These are phyloP conservation scores for Nemania sp. DNA, from an alignment of 2,329 filamentous ascomycete species.

Conservation along the genomic window DNA sequence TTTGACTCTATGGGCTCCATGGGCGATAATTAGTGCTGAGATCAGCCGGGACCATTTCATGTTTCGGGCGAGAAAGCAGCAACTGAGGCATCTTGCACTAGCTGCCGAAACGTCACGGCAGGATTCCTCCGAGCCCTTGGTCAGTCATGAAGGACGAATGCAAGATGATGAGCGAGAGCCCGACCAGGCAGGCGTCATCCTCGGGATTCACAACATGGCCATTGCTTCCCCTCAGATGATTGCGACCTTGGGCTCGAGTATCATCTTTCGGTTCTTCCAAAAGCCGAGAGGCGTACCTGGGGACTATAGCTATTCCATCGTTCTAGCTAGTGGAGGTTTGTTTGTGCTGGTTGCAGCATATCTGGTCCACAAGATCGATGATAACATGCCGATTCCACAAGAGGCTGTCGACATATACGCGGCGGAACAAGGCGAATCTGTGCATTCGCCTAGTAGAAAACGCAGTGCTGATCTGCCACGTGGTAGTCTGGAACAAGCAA, in stretches of 20 bases:
- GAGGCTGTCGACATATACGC: constrained; percentile 43
- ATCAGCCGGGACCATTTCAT: constrained; percentile 78
- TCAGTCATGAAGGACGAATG: constrained; percentile 37
- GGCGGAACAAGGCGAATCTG: constrained; percentile 46
- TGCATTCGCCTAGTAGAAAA: constrained; percentile 41
- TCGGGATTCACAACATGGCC: constrained; percentile 95
- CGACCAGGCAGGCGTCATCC: constrained; percentile 84
- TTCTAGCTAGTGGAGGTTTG: constrained; percentile 80
- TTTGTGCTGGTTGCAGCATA: constrained; percentile 78
- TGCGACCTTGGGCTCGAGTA: constrained; percentile 79
- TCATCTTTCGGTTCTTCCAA: constrained; percentile 83
- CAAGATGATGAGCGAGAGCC: constrained; percentile 62
- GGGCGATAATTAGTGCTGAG: constrained; percentile 91
- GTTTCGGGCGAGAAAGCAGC: constrained; percentile 45
- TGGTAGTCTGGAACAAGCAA: constrained; percentile 50
- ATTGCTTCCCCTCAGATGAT: constrained; percentile 91
- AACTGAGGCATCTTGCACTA: constrained; percentile 35
- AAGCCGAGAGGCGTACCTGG: constrained; percentile 83
- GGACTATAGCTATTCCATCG: constrained; percentile 85
- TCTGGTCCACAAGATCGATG: constrained; percentile 68
- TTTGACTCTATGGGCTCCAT: constrained; percentile 90
- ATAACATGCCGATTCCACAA: constrained; percentile 52
- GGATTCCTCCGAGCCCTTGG: constrained; percentile 32
- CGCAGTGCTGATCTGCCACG: constrained; percentile 49
- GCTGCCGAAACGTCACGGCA: constrained; percentile 22